Conservation (phyloP, 805 yeast species). For the Sugiyamaella qingdaonensis region DNA sequence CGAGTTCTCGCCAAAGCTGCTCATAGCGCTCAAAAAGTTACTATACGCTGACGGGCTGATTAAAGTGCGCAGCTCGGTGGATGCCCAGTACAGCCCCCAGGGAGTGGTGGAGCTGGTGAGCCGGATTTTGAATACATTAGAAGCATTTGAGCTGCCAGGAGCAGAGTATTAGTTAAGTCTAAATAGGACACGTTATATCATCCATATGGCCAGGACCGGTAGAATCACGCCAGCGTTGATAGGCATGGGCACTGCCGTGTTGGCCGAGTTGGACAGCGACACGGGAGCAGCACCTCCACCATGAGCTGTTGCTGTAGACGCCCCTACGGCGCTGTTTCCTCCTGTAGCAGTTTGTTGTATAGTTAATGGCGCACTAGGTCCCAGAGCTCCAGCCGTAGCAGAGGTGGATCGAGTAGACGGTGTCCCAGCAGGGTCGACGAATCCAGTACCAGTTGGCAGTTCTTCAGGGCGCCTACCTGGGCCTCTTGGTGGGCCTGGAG, state of each 20-base stretch:
- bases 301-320: background rate
- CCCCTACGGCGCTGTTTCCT: too few species aligned
- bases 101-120: constrained; percentile 29
- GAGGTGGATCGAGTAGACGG: background rate
- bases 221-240: background rate
- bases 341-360: background rate
- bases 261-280: too few species aligned
- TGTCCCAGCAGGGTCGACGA: background rate
- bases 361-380: background rate
- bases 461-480: too few species aligned
- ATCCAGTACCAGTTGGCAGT: too few species aligned
- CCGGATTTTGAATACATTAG: constrained; percentile 23
- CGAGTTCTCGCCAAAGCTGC: constrained; percentile 72
- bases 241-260: too few species aligned
- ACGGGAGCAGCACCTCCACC: background rate
- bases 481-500: too few species aligned
- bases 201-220: background rate
- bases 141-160: constrained; percentile 24
- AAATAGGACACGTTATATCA: background rate
- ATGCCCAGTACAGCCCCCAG: constrained; percentile 32
- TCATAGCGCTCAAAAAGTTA: constrained; percentile 54
- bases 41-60: constrained; percentile 74
- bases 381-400: background rate
- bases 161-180: constrained; percentile 16
- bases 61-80: constrained; percentile 50